A percentile compares a stretch with the other conserved stretches of the same genome.
phyloP scores from a whole-genome alignment of 148 eudicot species.

The Pouteria glomerata region DNA sequence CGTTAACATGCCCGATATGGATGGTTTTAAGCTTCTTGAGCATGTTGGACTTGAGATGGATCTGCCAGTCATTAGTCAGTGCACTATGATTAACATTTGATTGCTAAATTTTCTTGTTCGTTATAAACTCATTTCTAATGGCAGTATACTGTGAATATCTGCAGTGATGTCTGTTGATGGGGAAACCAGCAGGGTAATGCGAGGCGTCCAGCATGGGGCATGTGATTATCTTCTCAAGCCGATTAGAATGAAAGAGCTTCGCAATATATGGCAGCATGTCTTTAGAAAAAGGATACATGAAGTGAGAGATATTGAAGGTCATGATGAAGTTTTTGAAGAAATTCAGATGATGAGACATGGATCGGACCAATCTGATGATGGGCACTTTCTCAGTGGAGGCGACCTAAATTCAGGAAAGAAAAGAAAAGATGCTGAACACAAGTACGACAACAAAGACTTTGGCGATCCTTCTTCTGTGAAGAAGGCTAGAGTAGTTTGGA shows the following conservation, averaged over 20 bases:
- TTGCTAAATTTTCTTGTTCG: not conserved
- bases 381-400: slow-evolving; percentile 38
- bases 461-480: slow-evolving; percentile 50
- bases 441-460: slow-evolving; percentile 51
- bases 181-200: slow-evolving; percentile 92
- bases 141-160: not conserved
- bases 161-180: slow-evolving; percentile 99
- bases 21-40: slow-evolving; percentile 96
- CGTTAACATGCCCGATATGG: slow-evolving; percentile 99
- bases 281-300: slow-evolving; percentile 75
- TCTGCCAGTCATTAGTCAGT: slow-evolving; percentile 94
- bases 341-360: slow-evolving; percentile 46
- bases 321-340: slow-evolving; percentile 56
- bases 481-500: slow-evolving; percentile 92
- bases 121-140: slow-evolving; percentile 2
- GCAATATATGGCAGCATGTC: slow-evolving; percentile 97
- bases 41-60: slow-evolving; percentile 99
- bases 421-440: slow-evolving; percentile 58
- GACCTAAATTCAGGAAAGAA: slow-evolving; percentile 49
- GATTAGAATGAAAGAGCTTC: slow-evolving; percentile 91
- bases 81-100: not conserved
- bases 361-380: slow-evolving; percentile 48
- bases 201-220: slow-evolving; percentile 97
- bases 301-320: slow-evolving; percentile 68
- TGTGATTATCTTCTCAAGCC: slow-evolving; percentile 97